Base-by-base conservation (phyloP, 768 basidiomycete species). In the Termitomyces sp. region DNA sequence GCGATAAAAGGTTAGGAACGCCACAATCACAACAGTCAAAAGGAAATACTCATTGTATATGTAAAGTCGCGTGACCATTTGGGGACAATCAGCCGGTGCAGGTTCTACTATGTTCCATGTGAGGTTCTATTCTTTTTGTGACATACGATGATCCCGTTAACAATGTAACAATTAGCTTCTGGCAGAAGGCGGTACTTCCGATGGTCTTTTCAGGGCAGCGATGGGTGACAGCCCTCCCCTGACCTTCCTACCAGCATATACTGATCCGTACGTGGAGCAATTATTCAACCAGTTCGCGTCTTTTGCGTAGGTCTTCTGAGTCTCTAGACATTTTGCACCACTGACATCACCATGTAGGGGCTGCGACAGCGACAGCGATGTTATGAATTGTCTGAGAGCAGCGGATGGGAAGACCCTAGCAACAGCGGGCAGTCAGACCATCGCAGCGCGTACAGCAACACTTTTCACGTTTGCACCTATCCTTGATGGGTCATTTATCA, bases 211-310 rank as follows among this genome's bases (percentile, higher is more conserved):
- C 64, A 68, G 66, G 9, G 72, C 72, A 28, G 73, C 72, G 5
- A 77, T 78, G 70, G 77, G 73, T 3, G 76, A 77, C 60, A 77
- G 76, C 54, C 74, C 77, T 3, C 73, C 76, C 4, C 62, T 75
- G n/a, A 71, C 63, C 58, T 74, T 67, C 56, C 62, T 70, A 41
- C 74, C 76, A 3, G 36, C 60, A 5, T 74, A 69, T 60, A 63
- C 65, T 35, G 70, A 69, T 45, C 32, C 69, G 2, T 76, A 75
- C 56, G 67, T 69, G 41, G 68, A 74, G 47, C 66, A 57, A 35
- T 63, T 77, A 7, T 78, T 72, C 44, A 49, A 66, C 0, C 67
- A 75, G 58, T 75, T 74, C 55, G 66, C 69, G 16, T 53, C 62
- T n/a, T 63, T 72, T 43, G 74, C 71, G 76, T 78, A 62, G 55